phyloP scores from a whole-genome alignment of 1,284 basidiomycete genomes.

The Gomphus bonarii region DNA sequence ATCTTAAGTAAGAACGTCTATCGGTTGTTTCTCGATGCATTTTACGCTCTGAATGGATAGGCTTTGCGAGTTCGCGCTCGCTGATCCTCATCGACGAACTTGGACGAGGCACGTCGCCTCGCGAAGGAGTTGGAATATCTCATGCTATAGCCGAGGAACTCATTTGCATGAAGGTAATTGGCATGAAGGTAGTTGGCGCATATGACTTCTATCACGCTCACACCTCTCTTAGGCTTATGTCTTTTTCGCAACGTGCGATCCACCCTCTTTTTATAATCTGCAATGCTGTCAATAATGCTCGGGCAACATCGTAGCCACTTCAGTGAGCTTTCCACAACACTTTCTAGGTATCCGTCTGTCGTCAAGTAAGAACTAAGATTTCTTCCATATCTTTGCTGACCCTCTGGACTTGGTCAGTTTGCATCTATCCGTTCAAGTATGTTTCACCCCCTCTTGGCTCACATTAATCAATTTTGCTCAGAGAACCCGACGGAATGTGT shows the following conservation, averaged over 20 bases:
- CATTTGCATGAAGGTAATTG: slow-evolving; percentile 67
- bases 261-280: slow-evolving; percentile 2
- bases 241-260: slow-evolving; percentile 78
- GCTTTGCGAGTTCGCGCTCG: slow-evolving; percentile 62
- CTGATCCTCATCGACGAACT: slow-evolving; percentile 88
- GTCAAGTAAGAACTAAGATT: slow-evolving; percentile 46
- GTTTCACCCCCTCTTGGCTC: slow-evolving; percentile 11
- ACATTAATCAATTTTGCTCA: slow-evolving; percentile 19
- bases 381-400: slow-evolving; percentile 18
- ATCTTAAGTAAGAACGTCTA: slow-evolving; percentile 49
- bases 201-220: neutral
- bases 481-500: slow-evolving; percentile 40
- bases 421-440: slow-evolving; percentile 73
- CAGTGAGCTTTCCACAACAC: slow-evolving; percentile 52
- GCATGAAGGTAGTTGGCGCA: slow-evolving; percentile 41
- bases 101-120: slow-evolving; percentile 77
- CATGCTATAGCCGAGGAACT: slow-evolving; percentile 89
- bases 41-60: slow-evolving; percentile 29
- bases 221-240: slow-evolving; percentile 51
- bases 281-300: neutral
- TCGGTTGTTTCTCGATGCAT: neutral
- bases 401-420: slow-evolving; percentile 37
- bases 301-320: slow-evolving; percentile 49
- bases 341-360: slow-evolving; percentile 62
- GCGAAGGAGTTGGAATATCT: slow-evolving; percentile 82